phyloP scores from a whole-genome alignment of 148 eudicot species.

The Rhododendron simsii region DNA sequence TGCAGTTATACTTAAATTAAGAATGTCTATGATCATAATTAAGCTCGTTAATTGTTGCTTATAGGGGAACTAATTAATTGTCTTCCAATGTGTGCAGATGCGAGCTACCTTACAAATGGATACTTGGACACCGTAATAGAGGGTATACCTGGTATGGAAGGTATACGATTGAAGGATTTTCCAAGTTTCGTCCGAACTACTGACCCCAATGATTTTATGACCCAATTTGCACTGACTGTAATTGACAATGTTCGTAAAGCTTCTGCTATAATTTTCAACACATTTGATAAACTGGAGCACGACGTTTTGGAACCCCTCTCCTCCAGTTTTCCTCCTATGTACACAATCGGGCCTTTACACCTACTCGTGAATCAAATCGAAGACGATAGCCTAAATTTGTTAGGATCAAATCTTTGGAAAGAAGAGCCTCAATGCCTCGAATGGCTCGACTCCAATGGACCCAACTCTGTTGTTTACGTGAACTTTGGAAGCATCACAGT shows the following conservation, averaged over 20 bases:
- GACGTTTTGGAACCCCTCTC: neutral
- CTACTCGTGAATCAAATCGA: neutral
- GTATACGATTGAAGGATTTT: constrained; percentile 3
- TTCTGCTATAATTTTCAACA: constrained; percentile 1
- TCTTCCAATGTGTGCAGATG: neutral
- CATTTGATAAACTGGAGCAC: neutral
- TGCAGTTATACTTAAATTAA: neutral
- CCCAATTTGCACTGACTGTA: neutral
- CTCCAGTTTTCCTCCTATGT: neutral
- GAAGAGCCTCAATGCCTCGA: constrained; percentile 5
- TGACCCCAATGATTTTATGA: neutral
- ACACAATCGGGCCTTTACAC: constrained; percentile 7
- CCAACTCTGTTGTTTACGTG: constrained; percentile 8
- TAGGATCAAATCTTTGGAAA: constrained; percentile 11
- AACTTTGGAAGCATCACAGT: constrained; percentile 6
- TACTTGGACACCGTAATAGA: constrained; percentile 8
- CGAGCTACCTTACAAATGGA: constrained; percentile 1
- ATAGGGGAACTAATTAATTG: neutral
- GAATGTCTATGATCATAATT: neutral
- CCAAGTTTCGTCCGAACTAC: neutral
- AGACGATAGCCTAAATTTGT: neutral
- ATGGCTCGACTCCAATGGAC: constrained; percentile 5
- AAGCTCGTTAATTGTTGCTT: neutral
- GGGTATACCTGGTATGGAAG: constrained; percentile 8
- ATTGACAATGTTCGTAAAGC: neutral